phyloP scores from a whole-genome alignment of 192 early-diverging fungal species.

The Backusella macrospora region DNA sequence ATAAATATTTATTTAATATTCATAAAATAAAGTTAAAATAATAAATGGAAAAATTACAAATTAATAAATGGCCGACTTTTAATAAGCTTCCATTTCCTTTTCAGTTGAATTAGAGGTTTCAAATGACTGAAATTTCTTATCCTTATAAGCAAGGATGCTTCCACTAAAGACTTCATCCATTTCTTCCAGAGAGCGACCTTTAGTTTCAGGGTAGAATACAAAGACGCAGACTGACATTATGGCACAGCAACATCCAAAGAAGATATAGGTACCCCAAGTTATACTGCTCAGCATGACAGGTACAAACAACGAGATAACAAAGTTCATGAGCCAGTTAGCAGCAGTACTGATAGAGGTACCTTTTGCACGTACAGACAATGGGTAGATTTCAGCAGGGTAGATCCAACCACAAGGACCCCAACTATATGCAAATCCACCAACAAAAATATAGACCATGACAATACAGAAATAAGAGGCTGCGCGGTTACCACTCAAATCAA shows the following conservation, averaged over 20 bases:
- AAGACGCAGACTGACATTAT: conserved; percentile 60
- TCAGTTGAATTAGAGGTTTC: background rate
- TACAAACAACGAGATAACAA: conserved; percentile 68
- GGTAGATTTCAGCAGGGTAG: conserved; percentile 90
- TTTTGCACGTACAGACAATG: conserved; percentile 83
- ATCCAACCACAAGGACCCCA: conserved; percentile 95
- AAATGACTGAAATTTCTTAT: background rate
- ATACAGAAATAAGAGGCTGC: conserved; percentile 41
- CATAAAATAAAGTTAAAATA: background rate
- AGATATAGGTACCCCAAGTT: conserved; percentile 65
- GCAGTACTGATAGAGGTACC: conserved; percentile 79
- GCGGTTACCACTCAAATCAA: conserved; percentile 24
- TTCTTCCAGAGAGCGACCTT: conserved; percentile 81
- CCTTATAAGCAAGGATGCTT: conserved; percentile 7
- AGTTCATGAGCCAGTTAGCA: conserved; percentile 88
- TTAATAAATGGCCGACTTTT: background rate
- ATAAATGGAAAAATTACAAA: background rate
- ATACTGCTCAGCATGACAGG: conserved; percentile 68
- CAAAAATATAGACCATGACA: conserved; percentile 59
- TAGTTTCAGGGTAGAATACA: conserved; percentile 82
- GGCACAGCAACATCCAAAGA: conserved; percentile 67
- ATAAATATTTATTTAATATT: conserved; percentile 10
- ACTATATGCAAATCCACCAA: conserved; percentile 71
- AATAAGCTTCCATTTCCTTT: background rate
- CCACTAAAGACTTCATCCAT: conserved; percentile 77